phyloP scores from a whole-genome alignment of 129 eudicot species.

The Deinandra increscens region DNA sequence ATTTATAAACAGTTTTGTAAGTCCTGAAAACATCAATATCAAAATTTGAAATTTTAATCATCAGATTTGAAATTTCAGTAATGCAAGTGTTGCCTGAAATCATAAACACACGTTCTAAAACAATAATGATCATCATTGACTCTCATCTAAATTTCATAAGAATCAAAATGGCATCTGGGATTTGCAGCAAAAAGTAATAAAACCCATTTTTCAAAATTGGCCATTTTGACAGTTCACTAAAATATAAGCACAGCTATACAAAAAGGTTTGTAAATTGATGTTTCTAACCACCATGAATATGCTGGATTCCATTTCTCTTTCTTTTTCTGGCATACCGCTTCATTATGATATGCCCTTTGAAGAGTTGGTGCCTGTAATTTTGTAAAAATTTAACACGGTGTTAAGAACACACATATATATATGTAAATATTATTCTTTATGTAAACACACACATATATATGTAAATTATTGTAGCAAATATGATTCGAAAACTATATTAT shows the following conservation, averaged over 20 bases:
- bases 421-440: not conserved
- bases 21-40: not conserved
- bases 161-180: conserved; percentile 17
- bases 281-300: conserved; percentile 23
- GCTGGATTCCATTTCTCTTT: conserved; percentile 26
- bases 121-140: not conserved
- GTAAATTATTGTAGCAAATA: not conserved
- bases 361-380: conserved; percentile 50
- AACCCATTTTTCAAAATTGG: conserved; percentile 13
- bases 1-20: not conserved
- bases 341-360: conserved; percentile 31
- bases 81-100: not conserved
- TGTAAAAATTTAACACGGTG: not conserved
- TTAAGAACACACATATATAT: not conserved
- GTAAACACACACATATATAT: not conserved
- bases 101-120: not conserved
- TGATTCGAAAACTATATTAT: not conserved
- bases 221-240: conserved; percentile 21
- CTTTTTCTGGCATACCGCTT: conserved; percentile 22
- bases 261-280: not conserved
- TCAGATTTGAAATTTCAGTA: not conserved
- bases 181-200: conserved; percentile 11
- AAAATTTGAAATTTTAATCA: not conserved
- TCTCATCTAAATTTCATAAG: not conserved
- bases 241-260: conserved; percentile 30